Percentiles rank a stretch among this genome's conserved stretches.
These are phyloP conservation scores for Vitis vinifera DNA, from an alignment of 164 flowering plant species.

Conservation along the genomic window DNA sequence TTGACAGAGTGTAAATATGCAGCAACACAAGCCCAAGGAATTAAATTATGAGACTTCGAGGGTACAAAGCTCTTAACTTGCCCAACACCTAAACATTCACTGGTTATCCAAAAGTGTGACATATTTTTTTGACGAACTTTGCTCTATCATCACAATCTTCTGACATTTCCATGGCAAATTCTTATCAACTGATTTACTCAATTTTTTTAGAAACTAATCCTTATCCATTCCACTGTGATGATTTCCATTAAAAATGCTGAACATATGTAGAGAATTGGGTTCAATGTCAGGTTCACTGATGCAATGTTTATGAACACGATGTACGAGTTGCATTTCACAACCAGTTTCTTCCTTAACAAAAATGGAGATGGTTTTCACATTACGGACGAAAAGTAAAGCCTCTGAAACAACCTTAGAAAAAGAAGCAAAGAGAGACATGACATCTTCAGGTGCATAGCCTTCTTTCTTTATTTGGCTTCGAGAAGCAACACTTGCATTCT, in stretches of 20 bases:
- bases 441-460: constrained; percentile 81
- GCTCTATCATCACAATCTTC: constrained; percentile 71
- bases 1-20: constrained; percentile 57
- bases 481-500: constrained; percentile 63
- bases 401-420: constrained; percentile 74
- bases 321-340: constrained; percentile 73
- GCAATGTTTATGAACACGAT: constrained; percentile 54
- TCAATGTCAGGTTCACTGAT: constrained; percentile 47
- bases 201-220: constrained; percentile 57
- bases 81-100: constrained; percentile 73
- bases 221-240: constrained; percentile 46
- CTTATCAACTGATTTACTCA: constrained; percentile 45
- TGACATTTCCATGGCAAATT: constrained; percentile 71
- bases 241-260: constrained; percentile 46
- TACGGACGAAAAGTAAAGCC: constrained; percentile 78
- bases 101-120: constrained; percentile 78
- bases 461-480: constrained; percentile 91
- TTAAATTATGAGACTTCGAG: constrained; percentile 44
- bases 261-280: constrained; percentile 39
- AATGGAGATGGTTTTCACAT: constrained; percentile 75
- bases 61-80: constrained; percentile 27
- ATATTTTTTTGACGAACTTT: constrained; percentile 36
- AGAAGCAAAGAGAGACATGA: constrained; percentile 73
- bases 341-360: constrained; percentile 78
- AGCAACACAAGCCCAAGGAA: constrained; percentile 96